Evolutionary conservation across 176 grass and related monocot genomes (phyloP), one percentile per base, ranked within the genome.

Genomic region (Canna indica): DNA sequence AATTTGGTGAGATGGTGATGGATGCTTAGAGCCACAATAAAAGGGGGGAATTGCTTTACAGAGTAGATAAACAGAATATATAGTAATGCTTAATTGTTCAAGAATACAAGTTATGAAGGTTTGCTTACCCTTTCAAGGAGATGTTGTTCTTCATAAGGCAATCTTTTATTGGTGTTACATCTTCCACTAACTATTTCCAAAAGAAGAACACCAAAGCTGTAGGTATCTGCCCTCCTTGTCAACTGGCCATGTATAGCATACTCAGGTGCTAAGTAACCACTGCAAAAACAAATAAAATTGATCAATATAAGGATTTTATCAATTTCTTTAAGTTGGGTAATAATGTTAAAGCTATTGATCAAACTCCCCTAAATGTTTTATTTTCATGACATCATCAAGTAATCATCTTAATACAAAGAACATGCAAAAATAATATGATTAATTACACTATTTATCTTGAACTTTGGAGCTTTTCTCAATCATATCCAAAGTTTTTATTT

Each of bases 101-200:
- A 64, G 13, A 28, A 1, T 26, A 7, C 56, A 59, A 59, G 27
- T 59, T n/a, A 26, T 9, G 22, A 59, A 26, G n/a, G 27, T 0
- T 26, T 64, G 12, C 60, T 64, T 64, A 64, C 60, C 18, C 60
- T 64, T 64, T 64, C 60, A 64, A 64, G 60, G 14, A 64, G 60
- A 33, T 31, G 35, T 17, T 64, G 60, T 5, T 64, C 60, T 27
- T 64, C 60, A 18, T 6, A 35, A 18, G 60, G 60, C 60, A 64
- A 34, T 34, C 60, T 64, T 36, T 7, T 64, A 14, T 34, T 64
- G 0, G 32, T 30, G 32, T 64, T 64, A 34, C 28, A 33, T 64
- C 60, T 64, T 25, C 60, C 60, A 64, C 31, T 64, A 64, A 64
- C 11, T 64, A 64, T 64, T 64, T 64, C 60, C 60, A 64, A 35